phyloP scores from a whole-genome alignment of 2,329 filamentous ascomycete genomes.

The Furcasterigmium sp. region DNA sequence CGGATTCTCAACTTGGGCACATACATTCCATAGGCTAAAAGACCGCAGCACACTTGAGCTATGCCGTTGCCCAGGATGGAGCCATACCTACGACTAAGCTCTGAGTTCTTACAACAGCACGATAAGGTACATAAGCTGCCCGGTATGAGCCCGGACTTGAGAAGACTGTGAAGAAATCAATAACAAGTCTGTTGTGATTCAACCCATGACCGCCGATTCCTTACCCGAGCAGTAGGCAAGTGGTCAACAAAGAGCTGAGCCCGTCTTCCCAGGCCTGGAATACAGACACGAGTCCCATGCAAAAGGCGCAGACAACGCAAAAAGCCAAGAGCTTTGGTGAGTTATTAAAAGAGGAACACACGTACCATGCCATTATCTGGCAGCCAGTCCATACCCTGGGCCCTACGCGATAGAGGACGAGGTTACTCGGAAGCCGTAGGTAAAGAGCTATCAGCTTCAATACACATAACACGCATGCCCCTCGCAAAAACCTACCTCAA shows the following conservation, averaged over 20 bases:
- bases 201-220: too few relatives aligned
- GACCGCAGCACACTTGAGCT: constrained; percentile 28
- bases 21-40: constrained; percentile 32
- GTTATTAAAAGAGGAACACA: neutral
- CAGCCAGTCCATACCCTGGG: constrained; percentile 21
- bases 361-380: constrained; percentile 21
- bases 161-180: too few relatives aligned
- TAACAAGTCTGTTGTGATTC: too few relatives aligned
- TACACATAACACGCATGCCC: too few relatives aligned
- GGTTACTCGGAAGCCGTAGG: constrained; percentile 20
- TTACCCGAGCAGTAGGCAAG: too few relatives aligned
- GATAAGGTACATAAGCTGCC: constrained; percentile 39
- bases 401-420: constrained; percentile 21
- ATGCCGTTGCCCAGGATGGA: constrained; percentile 39
- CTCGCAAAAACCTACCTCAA: constrained; percentile 18
- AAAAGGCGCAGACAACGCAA: too few relatives aligned
- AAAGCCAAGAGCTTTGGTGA: too few relatives aligned
- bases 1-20: too few relatives aligned
- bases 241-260: neutral
- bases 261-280: constrained; percentile 19
- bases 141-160: constrained; percentile 32
- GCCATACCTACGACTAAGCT: constrained; percentile 35
- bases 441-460: too few relatives aligned
- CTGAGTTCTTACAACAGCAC: constrained; percentile 37
- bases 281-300: constrained; percentile 22